These are phyloP conservation scores for Jatropha multifida DNA, from an alignment of 441 rosid genomes.

Conservation along the genomic window DNA sequence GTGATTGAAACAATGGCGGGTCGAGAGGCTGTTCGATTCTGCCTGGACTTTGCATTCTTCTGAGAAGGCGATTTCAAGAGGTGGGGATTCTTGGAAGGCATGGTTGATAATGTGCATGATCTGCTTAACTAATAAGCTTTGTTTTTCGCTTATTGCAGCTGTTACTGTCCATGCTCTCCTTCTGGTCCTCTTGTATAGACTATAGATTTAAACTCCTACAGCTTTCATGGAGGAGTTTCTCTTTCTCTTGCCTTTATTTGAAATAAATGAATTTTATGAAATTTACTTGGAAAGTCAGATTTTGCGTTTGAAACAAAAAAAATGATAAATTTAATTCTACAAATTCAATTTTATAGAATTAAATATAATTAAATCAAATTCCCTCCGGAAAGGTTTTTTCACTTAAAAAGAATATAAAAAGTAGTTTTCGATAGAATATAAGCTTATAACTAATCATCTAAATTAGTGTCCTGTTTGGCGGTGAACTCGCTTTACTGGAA, in stretches of 20 bases:
- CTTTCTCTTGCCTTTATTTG: too few relatives aligned
- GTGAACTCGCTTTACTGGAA: too few relatives aligned
- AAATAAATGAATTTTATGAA: too few relatives aligned
- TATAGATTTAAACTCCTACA: background rate
- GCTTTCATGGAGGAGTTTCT: background rate
- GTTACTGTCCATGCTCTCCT: background rate
- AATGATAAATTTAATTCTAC: too few relatives aligned
- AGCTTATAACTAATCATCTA: too few relatives aligned
- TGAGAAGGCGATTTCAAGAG: background rate
- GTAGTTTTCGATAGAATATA: too few relatives aligned
- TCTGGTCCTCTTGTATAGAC: background rate
- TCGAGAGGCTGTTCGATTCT: background rate
- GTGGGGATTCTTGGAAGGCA: background rate
- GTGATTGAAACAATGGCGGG: background rate
- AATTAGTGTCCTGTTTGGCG: too few relatives aligned
- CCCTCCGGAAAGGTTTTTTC: background rate
- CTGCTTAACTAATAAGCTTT: background rate
- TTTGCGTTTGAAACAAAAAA: too few relatives aligned
- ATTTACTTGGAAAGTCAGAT: too few relatives aligned
- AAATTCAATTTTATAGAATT: too few relatives aligned
- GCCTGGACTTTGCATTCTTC: background rate
- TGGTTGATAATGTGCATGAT: background rate
- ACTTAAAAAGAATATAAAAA: background rate
- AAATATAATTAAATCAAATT: too few relatives aligned
- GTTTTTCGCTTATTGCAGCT: background rate